phyloP scores from a whole-genome alignment of 805 yeast species.

The Yarrowia sp. region DNA sequence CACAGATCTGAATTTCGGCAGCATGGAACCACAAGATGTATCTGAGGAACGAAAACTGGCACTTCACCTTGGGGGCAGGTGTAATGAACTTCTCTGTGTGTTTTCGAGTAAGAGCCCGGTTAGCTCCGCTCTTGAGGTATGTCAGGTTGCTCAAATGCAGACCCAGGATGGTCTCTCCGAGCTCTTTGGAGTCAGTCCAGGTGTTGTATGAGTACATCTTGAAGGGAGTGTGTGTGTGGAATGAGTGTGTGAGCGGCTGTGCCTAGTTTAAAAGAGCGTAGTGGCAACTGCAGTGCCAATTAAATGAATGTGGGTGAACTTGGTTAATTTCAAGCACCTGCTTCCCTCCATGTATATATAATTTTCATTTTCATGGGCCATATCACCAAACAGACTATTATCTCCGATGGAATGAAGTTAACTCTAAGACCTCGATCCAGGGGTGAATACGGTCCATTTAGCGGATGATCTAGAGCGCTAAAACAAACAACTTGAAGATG shows the following conservation, averaged over 20 bases:
- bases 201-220: conserved; percentile 1
- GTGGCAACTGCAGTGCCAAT: no score
- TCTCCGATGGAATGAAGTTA: conserved; percentile 36
- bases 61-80: conserved; percentile 13
- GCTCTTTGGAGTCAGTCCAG: conserved; percentile 4
- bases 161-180: conserved; percentile 20
- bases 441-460: not conserved
- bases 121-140: conserved; percentile 4
- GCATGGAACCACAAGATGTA: conserved; percentile 22
- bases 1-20: conserved; percentile 24
- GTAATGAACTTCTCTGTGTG: conserved; percentile 10
- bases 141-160: conserved; percentile 14
- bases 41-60: conserved; percentile 12
- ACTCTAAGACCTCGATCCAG: conserved; percentile 21
- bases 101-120: not conserved
- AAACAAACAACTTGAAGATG: no score
- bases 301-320: not conserved
- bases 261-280: not conserved
- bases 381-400: conserved; percentile 12
- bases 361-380: not conserved
- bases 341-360: conserved; percentile 1
- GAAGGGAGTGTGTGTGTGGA: not conserved
- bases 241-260: not conserved
- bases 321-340: not conserved
- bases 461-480: no score